phyloP scores from a whole-genome alignment of 2,329 filamentous ascomycete species.

The Onygenales sp. region DNA sequence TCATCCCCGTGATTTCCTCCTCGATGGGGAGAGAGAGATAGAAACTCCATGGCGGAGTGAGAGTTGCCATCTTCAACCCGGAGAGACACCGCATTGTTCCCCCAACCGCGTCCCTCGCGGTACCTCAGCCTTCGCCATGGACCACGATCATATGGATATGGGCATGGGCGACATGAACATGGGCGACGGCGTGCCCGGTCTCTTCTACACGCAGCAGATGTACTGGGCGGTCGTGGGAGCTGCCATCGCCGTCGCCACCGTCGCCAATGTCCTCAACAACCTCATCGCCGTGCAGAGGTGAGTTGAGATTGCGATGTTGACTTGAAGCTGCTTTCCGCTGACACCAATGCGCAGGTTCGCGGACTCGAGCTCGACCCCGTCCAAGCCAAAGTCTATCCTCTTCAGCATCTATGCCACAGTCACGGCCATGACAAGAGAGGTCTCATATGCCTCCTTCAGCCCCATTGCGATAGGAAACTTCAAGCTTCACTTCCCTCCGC shows the following conservation, averaged over 20 bases:
- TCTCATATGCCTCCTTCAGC: slow-evolving; percentile 36
- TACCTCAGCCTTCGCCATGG: background rate
- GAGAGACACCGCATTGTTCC: background rate
- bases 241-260: slow-evolving; percentile 24
- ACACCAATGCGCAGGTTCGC: slow-evolving; percentile 30
- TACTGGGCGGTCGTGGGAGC: slow-evolving; percentile 44
- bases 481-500: slow-evolving; percentile 27
- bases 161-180: slow-evolving; percentile 16
- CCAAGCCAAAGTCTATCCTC: slow-evolving; percentile 44
- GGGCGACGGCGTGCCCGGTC: slow-evolving; percentile 33
- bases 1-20: background rate
- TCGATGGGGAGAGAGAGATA: background rate
- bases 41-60: background rate
- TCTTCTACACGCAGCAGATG: slow-evolving; percentile 40
- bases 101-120: background rate
- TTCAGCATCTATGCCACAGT: slow-evolving; percentile 41
- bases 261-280: slow-evolving; percentile 36
- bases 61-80: background rate
- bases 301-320: slow-evolving; percentile 9
- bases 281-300: slow-evolving; percentile 42
- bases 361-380: slow-evolving; percentile 34
- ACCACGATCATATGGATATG: slow-evolving; percentile 13
- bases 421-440: slow-evolving; percentile 46
- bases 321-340: background rate
- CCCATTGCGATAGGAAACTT: slow-evolving; percentile 25